A percentile compares a stretch with the other conserved stretches of the same genome.
Evolutionary conservation across 2,329 filamentous ascomycete genomes (phyloP).

Genomic region (Pseudocercospora fijiensis): DNA sequence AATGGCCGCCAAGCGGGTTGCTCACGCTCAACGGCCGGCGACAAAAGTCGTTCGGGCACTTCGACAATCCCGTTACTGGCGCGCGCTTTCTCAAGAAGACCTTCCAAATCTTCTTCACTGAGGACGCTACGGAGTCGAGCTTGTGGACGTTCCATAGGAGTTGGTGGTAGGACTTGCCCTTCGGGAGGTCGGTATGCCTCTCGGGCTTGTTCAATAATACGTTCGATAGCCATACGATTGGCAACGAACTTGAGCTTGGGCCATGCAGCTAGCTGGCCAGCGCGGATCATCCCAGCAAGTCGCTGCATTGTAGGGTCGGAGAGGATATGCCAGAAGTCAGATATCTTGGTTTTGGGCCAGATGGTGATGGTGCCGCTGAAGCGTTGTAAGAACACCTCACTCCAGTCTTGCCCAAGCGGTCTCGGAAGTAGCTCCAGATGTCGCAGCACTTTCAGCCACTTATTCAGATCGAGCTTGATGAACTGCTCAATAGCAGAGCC

Average conservation of each 20-base stretch:
- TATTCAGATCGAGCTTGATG: constrained; percentile 92
- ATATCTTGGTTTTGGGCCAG: constrained; percentile 78
- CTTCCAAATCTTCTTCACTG: constrained; percentile 49
- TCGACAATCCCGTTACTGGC: constrained; percentile 34
- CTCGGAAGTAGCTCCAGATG: constrained; percentile 89
- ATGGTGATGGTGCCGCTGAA: constrained; percentile 95
- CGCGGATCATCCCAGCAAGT: constrained; percentile 83
- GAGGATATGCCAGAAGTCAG: constrained; percentile 83
- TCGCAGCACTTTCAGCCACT: constrained; percentile 93
- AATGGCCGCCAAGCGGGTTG: constrained; percentile 17
- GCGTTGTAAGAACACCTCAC: constrained; percentile 89
- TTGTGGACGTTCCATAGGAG: constrained; percentile 24
- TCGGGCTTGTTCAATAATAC: constrained; percentile 60
- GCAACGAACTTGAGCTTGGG: constrained; percentile 88
- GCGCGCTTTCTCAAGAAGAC: constrained; percentile 41
- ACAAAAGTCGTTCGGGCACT: constrained; percentile 28
- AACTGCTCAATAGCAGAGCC: constrained; percentile 91
- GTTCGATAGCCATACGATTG: constrained; percentile 83
- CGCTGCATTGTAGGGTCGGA: constrained; percentile 74
- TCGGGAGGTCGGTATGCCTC: constrained; percentile 41
- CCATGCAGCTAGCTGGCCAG: constrained; percentile 84
- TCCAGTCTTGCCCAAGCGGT: constrained; percentile 93
- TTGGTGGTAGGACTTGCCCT: constrained; percentile 31
- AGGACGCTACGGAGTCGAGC: constrained; percentile 40
- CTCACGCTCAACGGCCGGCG: constrained; percentile 23